Conservation (phyloP, 441 rosid genomes). For the Kokia cookei region DNA sequence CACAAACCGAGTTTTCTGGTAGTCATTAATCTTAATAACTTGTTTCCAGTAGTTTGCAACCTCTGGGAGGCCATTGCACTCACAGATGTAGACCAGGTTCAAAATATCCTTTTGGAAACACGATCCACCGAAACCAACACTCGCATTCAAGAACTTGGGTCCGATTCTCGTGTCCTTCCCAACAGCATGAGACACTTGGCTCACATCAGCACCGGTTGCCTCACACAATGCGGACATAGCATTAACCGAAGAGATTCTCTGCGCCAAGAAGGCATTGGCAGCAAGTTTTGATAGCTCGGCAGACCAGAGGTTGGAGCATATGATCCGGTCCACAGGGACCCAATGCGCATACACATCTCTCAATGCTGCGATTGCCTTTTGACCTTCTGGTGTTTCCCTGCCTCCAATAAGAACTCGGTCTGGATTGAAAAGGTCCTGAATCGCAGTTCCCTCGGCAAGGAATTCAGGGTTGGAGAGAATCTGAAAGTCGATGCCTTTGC, state of each 20-base stretch:
- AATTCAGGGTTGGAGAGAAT: conserved; percentile 61
- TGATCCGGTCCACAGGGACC: conserved; percentile 51
- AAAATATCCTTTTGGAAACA: conserved; percentile 64
- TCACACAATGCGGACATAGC: conserved; percentile 71
- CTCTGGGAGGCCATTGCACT: conserved; percentile 61
- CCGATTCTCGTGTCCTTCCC: conserved; percentile 60
- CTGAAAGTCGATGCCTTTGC: conserved; percentile 59
- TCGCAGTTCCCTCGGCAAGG: conserved; percentile 70
- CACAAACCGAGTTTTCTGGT: conserved; percentile 58
- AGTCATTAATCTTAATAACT: conserved; percentile 63
- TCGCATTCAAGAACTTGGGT: conserved; percentile 54
- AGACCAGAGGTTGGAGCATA: conserved; percentile 66
- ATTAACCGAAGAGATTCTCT: conserved; percentile 66
- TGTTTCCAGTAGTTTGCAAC: conserved; percentile 69
- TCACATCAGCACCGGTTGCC: conserved; percentile 57
- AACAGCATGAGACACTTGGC: conserved; percentile 49
- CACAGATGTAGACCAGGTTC: conserved; percentile 57
- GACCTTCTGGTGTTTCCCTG: conserved; percentile 49
- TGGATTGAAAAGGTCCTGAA: conserved; percentile 46
- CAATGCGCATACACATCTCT: conserved; percentile 65
- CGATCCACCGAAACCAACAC: conserved; percentile 70
- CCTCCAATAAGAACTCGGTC: conserved; percentile 71
- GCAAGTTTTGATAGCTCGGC: conserved; percentile 67
- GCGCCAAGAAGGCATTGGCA: conserved; percentile 68
- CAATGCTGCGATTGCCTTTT: conserved; percentile 39